These are phyloP conservation scores for Aspergillus olivimuriae DNA, from an alignment of 495 filamentous ascomycete genomes.

Conservation along the genomic window DNA sequence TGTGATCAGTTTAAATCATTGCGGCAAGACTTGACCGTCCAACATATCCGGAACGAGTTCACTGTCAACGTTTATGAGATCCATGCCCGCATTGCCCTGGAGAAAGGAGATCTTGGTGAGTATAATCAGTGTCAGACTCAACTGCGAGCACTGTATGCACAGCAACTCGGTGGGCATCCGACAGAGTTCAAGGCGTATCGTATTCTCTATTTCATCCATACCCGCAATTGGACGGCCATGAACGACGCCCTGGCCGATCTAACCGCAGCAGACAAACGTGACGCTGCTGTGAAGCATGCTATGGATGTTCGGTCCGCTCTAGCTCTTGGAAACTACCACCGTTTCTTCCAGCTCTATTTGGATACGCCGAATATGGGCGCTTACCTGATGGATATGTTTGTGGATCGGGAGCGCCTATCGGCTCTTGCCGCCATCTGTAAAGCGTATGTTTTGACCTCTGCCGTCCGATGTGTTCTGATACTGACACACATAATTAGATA, in stretches of 20 bases:
- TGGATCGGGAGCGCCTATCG: slow-evolving; percentile 83
- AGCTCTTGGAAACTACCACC: slow-evolving; percentile 92
- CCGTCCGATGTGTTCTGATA: too few species aligned
- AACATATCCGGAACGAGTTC: slow-evolving; percentile 92
- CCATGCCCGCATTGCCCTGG: slow-evolving; percentile 93
- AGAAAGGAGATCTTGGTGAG: slow-evolving; percentile 99
- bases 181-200: slow-evolving; percentile 99
- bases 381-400: slow-evolving; percentile 99
- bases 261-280: slow-evolving; percentile 89
- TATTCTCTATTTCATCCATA: slow-evolving; percentile 99
- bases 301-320: slow-evolving; percentile 85
- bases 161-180: slow-evolving; percentile 80
- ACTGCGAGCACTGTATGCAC: slow-evolving; percentile 80
- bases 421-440: slow-evolving; percentile 87
- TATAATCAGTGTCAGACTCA: slow-evolving; percentile 99
- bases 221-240: slow-evolving; percentile 95
- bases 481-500: slow-evolving; percentile 50
- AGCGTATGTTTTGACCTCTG: slow-evolving; percentile 61
- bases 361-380: slow-evolving; percentile 96
- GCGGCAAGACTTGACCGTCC: slow-evolving; percentile 95
- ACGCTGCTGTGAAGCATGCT: slow-evolving; percentile 81
- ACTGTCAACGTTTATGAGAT: slow-evolving; percentile 95
- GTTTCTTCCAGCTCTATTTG: slow-evolving; percentile 90
- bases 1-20: slow-evolving; percentile 99
- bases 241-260: slow-evolving; percentile 97